These are phyloP conservation scores for Cotoneaster glaucophyllus DNA, from an alignment of 306 rosid species.

Conservation along the genomic window DNA sequence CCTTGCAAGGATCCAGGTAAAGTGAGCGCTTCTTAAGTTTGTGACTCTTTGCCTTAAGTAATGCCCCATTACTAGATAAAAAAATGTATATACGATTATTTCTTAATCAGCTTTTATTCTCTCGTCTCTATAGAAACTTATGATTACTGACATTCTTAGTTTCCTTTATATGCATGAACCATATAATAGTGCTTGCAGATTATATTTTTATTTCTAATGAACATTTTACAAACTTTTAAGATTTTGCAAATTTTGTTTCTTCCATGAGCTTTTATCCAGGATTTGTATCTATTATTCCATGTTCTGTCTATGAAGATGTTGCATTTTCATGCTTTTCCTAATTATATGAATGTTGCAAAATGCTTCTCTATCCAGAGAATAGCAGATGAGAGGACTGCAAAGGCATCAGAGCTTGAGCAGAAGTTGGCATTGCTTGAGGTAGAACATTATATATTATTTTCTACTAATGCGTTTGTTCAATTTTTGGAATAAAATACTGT, in stretches of 20 bases:
- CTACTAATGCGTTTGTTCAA: neutral
- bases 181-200: neutral
- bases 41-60: constrained; percentile 1
- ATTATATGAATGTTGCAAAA: constrained; percentile 11
- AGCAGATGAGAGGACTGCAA: constrained; percentile 87
- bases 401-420: constrained; percentile 93
- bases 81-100: neutral
- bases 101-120: neutral
- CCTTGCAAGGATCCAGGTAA: constrained; percentile 94
- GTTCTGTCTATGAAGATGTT: neutral
- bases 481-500: constrained; percentile 3
- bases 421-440: constrained; percentile 97
- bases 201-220: neutral
- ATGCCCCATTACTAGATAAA: neutral
- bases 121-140: neutral
- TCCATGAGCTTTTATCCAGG: neutral
- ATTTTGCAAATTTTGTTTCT: neutral
- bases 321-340: neutral
- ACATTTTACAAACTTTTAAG: neutral
- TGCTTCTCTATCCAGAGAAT: constrained; percentile 49
- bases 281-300: neutral
- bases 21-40: constrained; percentile 20
- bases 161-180: neutral
- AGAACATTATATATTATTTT: constrained; percentile 12
- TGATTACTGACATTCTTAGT: neutral